Conservation (phyloP, 2,329 filamentous ascomycete genomes). For the Lachnellula subtilissima region DNA sequence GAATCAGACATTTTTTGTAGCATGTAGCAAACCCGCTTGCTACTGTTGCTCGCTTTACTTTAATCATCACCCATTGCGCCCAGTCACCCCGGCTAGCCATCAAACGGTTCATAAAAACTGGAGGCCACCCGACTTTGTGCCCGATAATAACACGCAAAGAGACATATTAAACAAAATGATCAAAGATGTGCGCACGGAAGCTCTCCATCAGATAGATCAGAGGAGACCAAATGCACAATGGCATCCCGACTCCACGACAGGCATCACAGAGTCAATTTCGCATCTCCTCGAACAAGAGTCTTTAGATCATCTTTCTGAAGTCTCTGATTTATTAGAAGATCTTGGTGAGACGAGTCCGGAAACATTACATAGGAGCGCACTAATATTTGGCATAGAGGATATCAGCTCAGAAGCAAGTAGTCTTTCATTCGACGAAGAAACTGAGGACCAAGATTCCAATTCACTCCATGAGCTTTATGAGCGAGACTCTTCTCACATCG, state of each 20-base stretch:
- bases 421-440: too few relatives aligned
- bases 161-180: slow-evolving; percentile 29
- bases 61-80: slow-evolving; percentile 25
- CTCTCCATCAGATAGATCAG: slow-evolving; percentile 23
- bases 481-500: too few relatives aligned
- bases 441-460: too few relatives aligned
- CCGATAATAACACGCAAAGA: slow-evolving; percentile 11
- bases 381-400: too few relatives aligned
- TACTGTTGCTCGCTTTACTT: slow-evolving; percentile 28
- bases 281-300: too few relatives aligned
- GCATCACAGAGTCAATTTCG: slow-evolving; percentile 5
- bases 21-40: slow-evolving; percentile 16
- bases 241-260: slow-evolving; percentile 27
- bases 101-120: slow-evolving; percentile 30
- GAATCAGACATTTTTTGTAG: slow-evolving; percentile 12
- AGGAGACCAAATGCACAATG: slow-evolving; percentile 16
- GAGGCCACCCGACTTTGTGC: slow-evolving; percentile 23
- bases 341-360: too few relatives aligned
- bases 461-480: too few relatives aligned
- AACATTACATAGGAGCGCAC: too few relatives aligned
- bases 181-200: slow-evolving; percentile 20
- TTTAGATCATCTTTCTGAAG: too few relatives aligned
- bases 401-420: too few relatives aligned
- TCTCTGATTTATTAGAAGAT: too few relatives aligned
- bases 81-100: slow-evolving; percentile 26